These are phyloP conservation scores for Arthroderma sp. DNA, from an alignment of 2,329 filamentous ascomycete species.

Conservation along the genomic window DNA sequence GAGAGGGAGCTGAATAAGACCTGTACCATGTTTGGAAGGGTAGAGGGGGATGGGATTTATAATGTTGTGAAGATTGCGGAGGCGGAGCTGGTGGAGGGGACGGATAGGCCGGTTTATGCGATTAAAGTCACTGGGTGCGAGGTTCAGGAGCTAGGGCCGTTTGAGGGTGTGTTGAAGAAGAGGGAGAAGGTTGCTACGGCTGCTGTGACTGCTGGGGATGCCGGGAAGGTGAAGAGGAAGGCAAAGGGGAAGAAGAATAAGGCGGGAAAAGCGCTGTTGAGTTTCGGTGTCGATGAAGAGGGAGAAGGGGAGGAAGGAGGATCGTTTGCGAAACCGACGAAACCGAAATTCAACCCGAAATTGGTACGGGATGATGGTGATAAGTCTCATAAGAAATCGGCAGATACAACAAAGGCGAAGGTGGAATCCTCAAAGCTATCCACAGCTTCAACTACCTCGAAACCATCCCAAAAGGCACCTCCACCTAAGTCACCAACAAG, in stretches of 20 bases:
- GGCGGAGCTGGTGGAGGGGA: slow-evolving; percentile 62
- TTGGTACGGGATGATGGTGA: slow-evolving; percentile 25
- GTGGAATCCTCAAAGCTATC: slow-evolving; percentile 9
- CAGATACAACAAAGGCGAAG: slow-evolving; percentile 2
- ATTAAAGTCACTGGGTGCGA: slow-evolving; percentile 51
- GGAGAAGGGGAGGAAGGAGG: slow-evolving; percentile 18
- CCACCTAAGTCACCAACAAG: slow-evolving; percentile 22
- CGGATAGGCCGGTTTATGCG: slow-evolving; percentile 74
- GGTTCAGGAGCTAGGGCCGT: slow-evolving; percentile 32
- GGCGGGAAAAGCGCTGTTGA: slow-evolving; percentile 32
- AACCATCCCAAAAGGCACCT: slow-evolving; percentile 17
- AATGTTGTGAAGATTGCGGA: slow-evolving; percentile 91
- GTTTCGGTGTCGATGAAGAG: slow-evolving; percentile 34
- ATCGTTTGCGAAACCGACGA: slow-evolving; percentile 25
- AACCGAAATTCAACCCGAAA: slow-evolving; percentile 37
- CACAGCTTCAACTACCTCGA: not conserved
- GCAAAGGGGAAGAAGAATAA: slow-evolving; percentile 30
- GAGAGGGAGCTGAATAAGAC: slow-evolving; percentile 73
- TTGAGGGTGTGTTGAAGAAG: slow-evolving; percentile 33
- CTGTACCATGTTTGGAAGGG: slow-evolving; percentile 85
- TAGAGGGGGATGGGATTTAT: slow-evolving; percentile 90
- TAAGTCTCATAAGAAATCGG: slow-evolving; percentile 1
- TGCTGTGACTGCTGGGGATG: slow-evolving; percentile 12
- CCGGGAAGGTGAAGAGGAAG: slow-evolving; percentile 23
- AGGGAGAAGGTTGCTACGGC: slow-evolving; percentile 23